Base-by-base conservation (phyloP, 208 protist species). In the Leishmania lainsoni region DNA sequence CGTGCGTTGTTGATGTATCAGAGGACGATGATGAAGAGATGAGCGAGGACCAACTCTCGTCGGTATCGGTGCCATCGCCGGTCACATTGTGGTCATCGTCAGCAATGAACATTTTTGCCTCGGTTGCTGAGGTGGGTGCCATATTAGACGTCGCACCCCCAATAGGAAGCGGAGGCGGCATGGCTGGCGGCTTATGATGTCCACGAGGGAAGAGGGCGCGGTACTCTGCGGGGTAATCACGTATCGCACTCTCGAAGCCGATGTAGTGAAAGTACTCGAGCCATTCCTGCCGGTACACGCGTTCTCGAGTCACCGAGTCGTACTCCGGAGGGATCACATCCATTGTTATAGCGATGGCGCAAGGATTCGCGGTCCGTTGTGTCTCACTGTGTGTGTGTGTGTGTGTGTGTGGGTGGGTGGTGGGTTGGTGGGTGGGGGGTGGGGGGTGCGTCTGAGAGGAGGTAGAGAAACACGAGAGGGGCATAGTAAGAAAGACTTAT, bases 231-330 rank as follows among this genome's bases (percentile, higher is more conserved):
- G 92, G 92, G 79, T 90, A 86, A 51, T 95, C 84, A 20, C 81
- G 79, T 76, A 83, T 75, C 4, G 94, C 94, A 5, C 83, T 69
- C 9, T 93, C 89, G 45, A 65, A 91, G 32, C 94, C 94, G 78
- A 97, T 93, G 79, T 86, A 95, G 83, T 96, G 84, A 52, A 97
- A 95, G 84, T 96, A 92, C 58, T 97, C 90, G 0, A 96, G 87
- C 93, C 94, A 97, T 65, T 97, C 94, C 66, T 97, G 94, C 16
- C 89, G 90, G 78, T 97, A 97, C 22, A 96, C 80, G 8, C 94
- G 84, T 70, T 97, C 87, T 69, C 90, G 90, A 5, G 89, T 94
- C 14, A 79, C 81, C 26, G 78, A 70, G 72, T 97, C 92, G 80
- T 95, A 97, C 83, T 97, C 91, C 2, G 91, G 92, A 0, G 94